Conservation (phyloP, 768 basidiomycete species). For the Suillus variegatus region DNA sequence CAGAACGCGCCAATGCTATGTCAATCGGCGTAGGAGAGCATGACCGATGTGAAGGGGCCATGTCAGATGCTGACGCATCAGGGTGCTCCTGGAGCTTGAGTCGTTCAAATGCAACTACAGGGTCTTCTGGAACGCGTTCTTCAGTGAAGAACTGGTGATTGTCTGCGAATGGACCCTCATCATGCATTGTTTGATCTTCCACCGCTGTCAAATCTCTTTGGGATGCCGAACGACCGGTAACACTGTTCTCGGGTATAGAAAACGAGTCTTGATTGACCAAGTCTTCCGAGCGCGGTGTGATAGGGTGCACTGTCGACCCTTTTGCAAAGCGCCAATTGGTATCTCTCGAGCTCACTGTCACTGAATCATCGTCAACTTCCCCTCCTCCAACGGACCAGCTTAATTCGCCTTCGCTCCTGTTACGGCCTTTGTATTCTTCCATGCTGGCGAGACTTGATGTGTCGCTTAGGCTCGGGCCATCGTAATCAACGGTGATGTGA, state of each 20-base stretch:
- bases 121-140: constrained; percentile 40
- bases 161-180: constrained; percentile 31
- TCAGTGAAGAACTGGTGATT: constrained; percentile 24
- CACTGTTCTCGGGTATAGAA: constrained; percentile 12
- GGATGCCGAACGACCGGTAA: not conserved
- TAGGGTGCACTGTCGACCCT: constrained; percentile 7
- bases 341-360: constrained; percentile 76
- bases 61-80: constrained; percentile 16
- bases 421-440: constrained; percentile 67
- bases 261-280: constrained; percentile 2
- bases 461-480: constrained; percentile 89
- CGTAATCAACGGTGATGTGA: constrained; percentile 82
- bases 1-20: constrained; percentile 42
- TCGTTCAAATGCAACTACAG: constrained; percentile 54
- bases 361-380: constrained; percentile 68
- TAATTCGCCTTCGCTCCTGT: constrained; percentile 51
- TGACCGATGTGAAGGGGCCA: constrained; percentile 35
- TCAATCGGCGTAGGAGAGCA: constrained; percentile 41
- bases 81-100: constrained; percentile 49
- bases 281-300: not conserved
- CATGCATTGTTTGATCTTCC: constrained; percentile 6
- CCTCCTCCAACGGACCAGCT: constrained; percentile 41
- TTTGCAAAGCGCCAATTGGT: constrained; percentile 28
- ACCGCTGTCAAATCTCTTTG: not conserved
- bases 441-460: constrained; percentile 79